Conservation (phyloP, 768 basidiomycete genomes). For the Porphyrellus cyaneotinctus region DNA sequence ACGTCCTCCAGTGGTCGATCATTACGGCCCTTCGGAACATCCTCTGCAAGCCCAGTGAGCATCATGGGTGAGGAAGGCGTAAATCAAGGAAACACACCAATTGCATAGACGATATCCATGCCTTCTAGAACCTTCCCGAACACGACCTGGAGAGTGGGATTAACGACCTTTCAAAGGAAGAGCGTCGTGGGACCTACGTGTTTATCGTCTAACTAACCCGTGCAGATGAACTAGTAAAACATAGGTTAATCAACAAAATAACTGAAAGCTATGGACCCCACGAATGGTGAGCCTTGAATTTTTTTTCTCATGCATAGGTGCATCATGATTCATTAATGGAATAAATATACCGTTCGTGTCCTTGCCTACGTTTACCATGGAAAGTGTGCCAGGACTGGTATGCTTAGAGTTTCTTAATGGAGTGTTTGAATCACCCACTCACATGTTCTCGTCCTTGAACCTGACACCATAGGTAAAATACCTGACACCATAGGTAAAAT, state of each 20-base stretch:
- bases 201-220: conserved; percentile 87
- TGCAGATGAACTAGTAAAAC: conserved; percentile 86
- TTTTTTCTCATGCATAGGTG: conserved; percentile 6
- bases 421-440: conserved; percentile 23
- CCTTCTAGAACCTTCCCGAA: conserved; percentile 92
- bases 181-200: conserved; percentile 49
- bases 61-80: not conserved
- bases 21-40: conserved; percentile 59
- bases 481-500: no score
- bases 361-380: conserved; percentile 92
- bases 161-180: not conserved
- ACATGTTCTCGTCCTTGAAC: conserved; percentile 98
- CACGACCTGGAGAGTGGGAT: conserved; percentile 60
- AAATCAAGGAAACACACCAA: conserved; percentile 49
- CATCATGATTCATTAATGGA: no score
- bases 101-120: conserved; percentile 76
- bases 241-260: not conserved
- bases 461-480: conserved; percentile 88
- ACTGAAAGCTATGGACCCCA: conserved; percentile 35
- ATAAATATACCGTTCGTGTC: conserved; percentile 78
- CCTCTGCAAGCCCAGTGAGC: conserved; percentile 49
- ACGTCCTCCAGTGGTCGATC: conserved; percentile 80
- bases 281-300: conserved; percentile 81
- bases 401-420: conserved; percentile 87
- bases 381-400: conserved; percentile 79